Evolutionary conservation across 257 asterid genomes (phyloP).

Genomic region (Lycium barbarum): DNA sequence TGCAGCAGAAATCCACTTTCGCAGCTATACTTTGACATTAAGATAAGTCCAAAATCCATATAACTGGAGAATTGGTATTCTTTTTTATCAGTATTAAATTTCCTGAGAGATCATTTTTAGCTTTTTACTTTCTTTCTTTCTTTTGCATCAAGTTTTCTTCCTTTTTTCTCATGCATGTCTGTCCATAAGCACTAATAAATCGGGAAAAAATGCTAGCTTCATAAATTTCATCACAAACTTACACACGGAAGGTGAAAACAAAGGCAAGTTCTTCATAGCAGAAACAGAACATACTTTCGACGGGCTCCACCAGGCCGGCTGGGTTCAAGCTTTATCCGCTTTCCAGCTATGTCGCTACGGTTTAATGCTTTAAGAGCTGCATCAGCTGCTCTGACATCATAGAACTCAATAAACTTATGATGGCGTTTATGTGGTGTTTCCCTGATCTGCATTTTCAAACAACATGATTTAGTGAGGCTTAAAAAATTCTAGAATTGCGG

Average conservation of each 20-base stretch:
- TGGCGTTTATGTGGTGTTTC: constrained; percentile 95
- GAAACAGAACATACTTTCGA: constrained; percentile 59
- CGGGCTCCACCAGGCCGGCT: constrained; percentile 99
- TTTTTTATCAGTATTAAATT: neutral
- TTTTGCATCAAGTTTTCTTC: constrained; percentile 10
- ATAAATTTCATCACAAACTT: neutral
- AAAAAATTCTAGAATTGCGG: constrained; percentile 13
- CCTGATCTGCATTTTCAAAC: constrained; percentile 66
- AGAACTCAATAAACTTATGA: constrained; percentile 96
- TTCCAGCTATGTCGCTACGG: constrained; percentile 91
- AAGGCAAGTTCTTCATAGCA: neutral
- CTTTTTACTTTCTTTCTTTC: neutral
- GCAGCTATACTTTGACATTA: neutral
- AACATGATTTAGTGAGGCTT: constrained; percentile 35
- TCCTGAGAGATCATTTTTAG: neutral
- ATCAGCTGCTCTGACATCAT: constrained; percentile 93
- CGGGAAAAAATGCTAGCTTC: neutral
- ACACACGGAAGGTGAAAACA: neutral
- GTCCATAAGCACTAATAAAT: constrained; percentile 17
- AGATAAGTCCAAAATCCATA: constrained; percentile 7
- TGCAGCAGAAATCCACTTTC: neutral
- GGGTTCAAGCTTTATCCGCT: constrained; percentile 96
- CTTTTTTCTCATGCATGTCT: neutral
- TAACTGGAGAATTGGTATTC: neutral
- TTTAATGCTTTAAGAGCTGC: constrained; percentile 94